Evolutionary conservation across 208 protist genomes (phyloP), one percentile per base, ranked within the genome.

Genomic region (Tritrichomonas foetus): DNA sequence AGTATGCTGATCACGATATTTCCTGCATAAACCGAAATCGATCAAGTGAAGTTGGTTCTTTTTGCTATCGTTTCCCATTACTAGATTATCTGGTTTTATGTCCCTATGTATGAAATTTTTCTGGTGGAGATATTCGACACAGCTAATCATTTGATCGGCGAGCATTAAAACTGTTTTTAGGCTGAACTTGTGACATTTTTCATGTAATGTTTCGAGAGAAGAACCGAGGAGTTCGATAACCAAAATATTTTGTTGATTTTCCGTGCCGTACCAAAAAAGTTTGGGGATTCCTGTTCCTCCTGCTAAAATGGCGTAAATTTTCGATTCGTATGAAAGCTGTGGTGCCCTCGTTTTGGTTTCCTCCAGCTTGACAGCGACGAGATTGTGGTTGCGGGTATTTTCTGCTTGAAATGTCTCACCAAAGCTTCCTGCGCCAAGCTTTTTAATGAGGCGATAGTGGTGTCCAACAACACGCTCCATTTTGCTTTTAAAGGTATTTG

Each of bases 171-270:
- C 97, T 20, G 99, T 99, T 95, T 99, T 99, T 33, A 99, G 94
- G 33, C 97, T 97, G 93, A 99, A 99, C 66, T 96, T 96, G 44
- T 97, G 95, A 66, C 61, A 47, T 94, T 99, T 98, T 61, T 97
- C 97, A 93, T 99, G 99, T 11, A 99, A 95, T 94, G 99, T 98
- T 94, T 99, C 98, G 11, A 99, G 96, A 66, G 95, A 97, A 13
- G 98, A 98, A 0, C 98, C 99, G 0, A 99, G 95, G 8, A 99
- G 95, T 82, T 99, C 98, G 95, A 99, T 99, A 47, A 99, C 98
- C 96, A 99, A 97, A 22, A 99, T 97, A 94, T 99, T 98, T 95
- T 99, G 99, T 75, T 99, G 97, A 0, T 97, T 98, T 72, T 98
- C 98, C 3, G 96, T 93, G 3, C 98, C 98, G 95, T 96, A 99